phyloP scores from a whole-genome alignment of 768 basidiomycete species.

The Boletus sp. region DNA sequence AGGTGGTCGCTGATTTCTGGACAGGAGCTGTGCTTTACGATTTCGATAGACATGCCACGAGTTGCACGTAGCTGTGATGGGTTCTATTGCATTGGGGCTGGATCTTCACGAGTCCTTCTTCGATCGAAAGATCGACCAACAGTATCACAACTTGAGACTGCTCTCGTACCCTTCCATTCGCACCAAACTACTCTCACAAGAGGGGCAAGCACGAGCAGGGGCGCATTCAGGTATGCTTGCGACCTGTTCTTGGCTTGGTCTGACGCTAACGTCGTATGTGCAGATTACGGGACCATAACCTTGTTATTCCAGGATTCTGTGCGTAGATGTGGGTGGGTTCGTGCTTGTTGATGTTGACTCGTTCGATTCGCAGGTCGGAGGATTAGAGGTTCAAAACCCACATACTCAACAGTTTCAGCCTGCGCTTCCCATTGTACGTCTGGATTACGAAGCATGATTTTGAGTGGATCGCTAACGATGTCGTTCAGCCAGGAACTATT shows the following conservation, averaged over 20 bases:
- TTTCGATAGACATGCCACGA: constrained; percentile 63
- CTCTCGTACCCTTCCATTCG: constrained; percentile 81
- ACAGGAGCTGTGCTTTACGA: constrained; percentile 2
- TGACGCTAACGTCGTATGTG: background rate
- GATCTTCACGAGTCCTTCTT: constrained; percentile 73
- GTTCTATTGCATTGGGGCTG: constrained; percentile 81
- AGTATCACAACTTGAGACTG: constrained; percentile 78
- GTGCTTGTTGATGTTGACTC: background rate
- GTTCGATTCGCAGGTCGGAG: constrained; percentile 56
- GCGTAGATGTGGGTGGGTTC: constrained; percentile 13
- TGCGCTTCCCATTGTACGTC: constrained; percentile 70
- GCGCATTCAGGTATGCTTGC: constrained; percentile 64
- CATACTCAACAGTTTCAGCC: constrained; percentile 70
- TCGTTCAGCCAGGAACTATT: constrained; percentile 67
- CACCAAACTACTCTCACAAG: constrained; percentile 49
- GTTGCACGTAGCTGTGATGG: constrained; percentile 75
- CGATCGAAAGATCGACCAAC: constrained; percentile 69
- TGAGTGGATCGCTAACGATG: constrained; percentile 1
- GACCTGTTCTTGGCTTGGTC: background rate
- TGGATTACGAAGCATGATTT: background rate
- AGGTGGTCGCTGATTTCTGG: constrained; percentile 12
- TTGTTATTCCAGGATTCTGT: constrained; percentile 78
- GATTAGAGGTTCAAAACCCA: constrained; percentile 79
- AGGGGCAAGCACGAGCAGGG: constrained; percentile 78
- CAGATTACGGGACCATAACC: constrained; percentile 81